Conservation (phyloP, 2,329 filamentous ascomycete species). For the Aspergillus quadricinctus region DNA sequence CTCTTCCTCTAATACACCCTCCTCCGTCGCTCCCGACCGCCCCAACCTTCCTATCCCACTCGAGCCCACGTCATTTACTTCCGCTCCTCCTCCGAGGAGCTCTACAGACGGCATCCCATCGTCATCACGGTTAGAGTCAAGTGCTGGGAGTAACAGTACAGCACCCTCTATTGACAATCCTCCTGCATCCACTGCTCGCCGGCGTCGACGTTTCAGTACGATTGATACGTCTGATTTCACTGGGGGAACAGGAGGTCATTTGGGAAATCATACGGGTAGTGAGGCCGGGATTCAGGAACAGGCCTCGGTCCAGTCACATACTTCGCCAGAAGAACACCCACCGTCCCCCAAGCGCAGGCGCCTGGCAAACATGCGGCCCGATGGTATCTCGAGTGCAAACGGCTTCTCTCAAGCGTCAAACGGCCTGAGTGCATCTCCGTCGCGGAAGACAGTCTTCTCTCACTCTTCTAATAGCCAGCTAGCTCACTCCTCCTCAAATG, state of each 20-base stretch:
- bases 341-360: slow-evolving; percentile 56
- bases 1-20: slow-evolving; percentile 51
- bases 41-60: slow-evolving; percentile 56
- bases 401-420: slow-evolving; percentile 55
- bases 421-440: slow-evolving; percentile 46
- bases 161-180: slow-evolving; percentile 9
- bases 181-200: slow-evolving; percentile 15
- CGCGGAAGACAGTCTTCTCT: slow-evolving; percentile 46
- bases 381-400: slow-evolving; percentile 54
- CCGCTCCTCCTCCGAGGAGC: slow-evolving; percentile 22
- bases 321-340: slow-evolving; percentile 28
- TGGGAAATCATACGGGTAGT: slow-evolving; percentile 22
- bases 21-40: slow-evolving; percentile 65
- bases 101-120: slow-evolving; percentile 20
- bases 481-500: slow-evolving; percentile 31
- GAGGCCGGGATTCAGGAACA: slow-evolving; percentile 23
- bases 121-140: slow-evolving; percentile 15
- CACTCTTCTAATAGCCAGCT: slow-evolving; percentile 55
- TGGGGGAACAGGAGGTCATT: slow-evolving; percentile 18
- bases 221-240: slow-evolving; percentile 20
- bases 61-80: slow-evolving; percentile 46
- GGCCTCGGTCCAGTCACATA: slow-evolving; percentile 19
- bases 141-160: slow-evolving; percentile 8
- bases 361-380: slow-evolving; percentile 59
- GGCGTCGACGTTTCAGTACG: slow-evolving; percentile 30